Evolutionary conservation across 2,329 filamentous ascomycete species (phyloP).

Genomic region (Aspergillus transmontanensis): DNA sequence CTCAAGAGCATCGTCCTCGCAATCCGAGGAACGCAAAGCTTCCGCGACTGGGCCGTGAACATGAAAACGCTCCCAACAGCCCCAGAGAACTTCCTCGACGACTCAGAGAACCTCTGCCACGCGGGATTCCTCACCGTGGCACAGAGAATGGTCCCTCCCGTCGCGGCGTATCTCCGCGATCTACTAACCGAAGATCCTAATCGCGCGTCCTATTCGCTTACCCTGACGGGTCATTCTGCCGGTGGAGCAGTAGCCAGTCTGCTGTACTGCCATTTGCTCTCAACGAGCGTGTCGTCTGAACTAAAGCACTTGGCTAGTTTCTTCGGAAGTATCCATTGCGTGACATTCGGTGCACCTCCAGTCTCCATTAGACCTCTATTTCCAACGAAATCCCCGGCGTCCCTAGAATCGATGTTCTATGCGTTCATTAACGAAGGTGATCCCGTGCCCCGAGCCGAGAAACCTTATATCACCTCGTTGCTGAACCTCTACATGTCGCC

Average conservation of each 20-base stretch:
- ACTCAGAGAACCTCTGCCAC: conserved; percentile 75
- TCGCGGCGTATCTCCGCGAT: conserved; percentile 69
- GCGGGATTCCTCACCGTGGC: conserved; percentile 78
- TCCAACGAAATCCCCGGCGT: conserved; percentile 53
- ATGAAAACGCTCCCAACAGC: conserved; percentile 68
- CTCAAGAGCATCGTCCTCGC: conserved; percentile 81
- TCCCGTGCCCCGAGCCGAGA: conserved; percentile 75
- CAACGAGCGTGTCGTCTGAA: conserved; percentile 57
- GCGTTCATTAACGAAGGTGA: conserved; percentile 86
- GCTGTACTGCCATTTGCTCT: conserved; percentile 80
- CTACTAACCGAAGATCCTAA: conserved; percentile 72
- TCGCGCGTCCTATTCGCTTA: conserved; percentile 66
- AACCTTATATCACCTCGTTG: conserved; percentile 71
- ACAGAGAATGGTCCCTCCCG: conserved; percentile 71
- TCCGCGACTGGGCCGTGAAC: conserved; percentile 87
- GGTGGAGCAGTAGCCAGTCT: conserved; percentile 81
- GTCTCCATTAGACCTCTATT: conserved; percentile 70
- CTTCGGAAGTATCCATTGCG: conserved; percentile 80
- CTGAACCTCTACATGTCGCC: conserved; percentile 70
- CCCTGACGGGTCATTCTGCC: conserved; percentile 85
- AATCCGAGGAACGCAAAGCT: conserved; percentile 76
- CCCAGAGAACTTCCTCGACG: conserved; percentile 73
- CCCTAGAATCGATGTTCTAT: conserved; percentile 68
- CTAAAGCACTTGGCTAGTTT: conserved; percentile 68
- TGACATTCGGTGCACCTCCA: conserved; percentile 83